Evolutionary conservation across 2,329 filamentous ascomycete species (phyloP).

Genomic region (Fusarium lyarnte): DNA sequence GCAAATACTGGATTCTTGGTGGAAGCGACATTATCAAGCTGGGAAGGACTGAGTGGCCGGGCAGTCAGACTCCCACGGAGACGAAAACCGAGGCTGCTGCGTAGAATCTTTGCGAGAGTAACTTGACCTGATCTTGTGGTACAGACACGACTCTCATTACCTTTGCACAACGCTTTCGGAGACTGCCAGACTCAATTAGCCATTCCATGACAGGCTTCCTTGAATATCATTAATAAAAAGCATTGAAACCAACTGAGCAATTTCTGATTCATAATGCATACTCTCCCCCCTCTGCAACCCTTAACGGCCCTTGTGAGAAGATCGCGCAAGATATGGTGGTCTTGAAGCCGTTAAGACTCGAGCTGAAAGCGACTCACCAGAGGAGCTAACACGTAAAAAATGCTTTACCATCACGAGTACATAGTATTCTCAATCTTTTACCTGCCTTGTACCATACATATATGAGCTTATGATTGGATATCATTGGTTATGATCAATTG

Average conservation of each 20-base stretch:
- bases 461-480: background rate
- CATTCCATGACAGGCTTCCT: background rate
- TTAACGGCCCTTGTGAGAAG: background rate
- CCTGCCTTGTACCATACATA: background rate
- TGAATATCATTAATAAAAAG: background rate
- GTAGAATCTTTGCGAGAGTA: background rate
- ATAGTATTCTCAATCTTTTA: too few relatives aligned
- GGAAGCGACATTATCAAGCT: conserved; percentile 71
- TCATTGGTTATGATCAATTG: background rate
- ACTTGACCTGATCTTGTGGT: background rate
- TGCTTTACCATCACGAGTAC: background rate
- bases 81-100: conserved; percentile 1
- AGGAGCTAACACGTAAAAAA: background rate
- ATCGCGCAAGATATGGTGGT: too few relatives aligned
- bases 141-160: background rate
- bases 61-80: conserved; percentile 36
- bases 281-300: background rate
- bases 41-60: conserved; percentile 68
- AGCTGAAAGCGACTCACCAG: too few relatives aligned
- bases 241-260: background rate
- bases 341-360: background rate
- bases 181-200: background rate
- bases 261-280: background rate
- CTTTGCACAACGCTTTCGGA: background rate
- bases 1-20: conserved; percentile 69